These are phyloP conservation scores for Crassisporium funariophilum DNA, from an alignment of 768 basidiomycete species.

Conservation along the genomic window DNA sequence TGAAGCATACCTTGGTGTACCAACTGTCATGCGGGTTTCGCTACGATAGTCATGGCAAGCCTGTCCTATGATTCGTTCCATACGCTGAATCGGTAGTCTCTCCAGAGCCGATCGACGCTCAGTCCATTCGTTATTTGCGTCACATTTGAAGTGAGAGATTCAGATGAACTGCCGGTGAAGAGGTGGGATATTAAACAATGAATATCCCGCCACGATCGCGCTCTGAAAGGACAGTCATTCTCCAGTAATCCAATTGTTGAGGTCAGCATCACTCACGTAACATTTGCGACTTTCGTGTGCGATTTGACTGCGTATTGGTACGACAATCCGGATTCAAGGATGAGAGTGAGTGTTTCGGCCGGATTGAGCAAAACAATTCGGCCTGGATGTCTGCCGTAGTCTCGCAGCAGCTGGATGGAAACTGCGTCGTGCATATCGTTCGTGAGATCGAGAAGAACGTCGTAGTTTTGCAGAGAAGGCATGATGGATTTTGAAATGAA, in stretches of 20 bases:
- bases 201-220: conserved; percentile 66
- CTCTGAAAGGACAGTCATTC: conserved; percentile 38
- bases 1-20: no score
- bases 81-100: conserved; percentile 64
- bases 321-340: conserved; percentile 67
- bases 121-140: conserved; percentile 50
- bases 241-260: background rate
- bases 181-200: conserved; percentile 63
- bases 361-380: conserved; percentile 61
- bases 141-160: conserved; percentile 32
- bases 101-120: conserved; percentile 67
- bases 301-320: conserved; percentile 73
- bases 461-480: conserved; percentile 65
- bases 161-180: conserved; percentile 42
- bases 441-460: conserved; percentile 67
- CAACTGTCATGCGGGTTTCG: no score
- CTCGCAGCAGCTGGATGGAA: conserved; percentile 63
- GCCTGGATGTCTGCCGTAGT: conserved; percentile 60
- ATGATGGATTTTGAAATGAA: conserved; percentile 33
- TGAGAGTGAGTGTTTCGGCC: conserved; percentile 62
- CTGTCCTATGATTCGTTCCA: conserved; percentile 54
- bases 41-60: no score
- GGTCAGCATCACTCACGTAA: conserved; percentile 52
- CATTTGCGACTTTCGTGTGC: conserved; percentile 64
- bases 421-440: conserved; percentile 69